Percentiles rank a stretch among this genome's conserved stretches.
Evolutionary conservation across 169 alveolate species (phyloP).

Genomic region (Amoebophrya sp.): DNA sequence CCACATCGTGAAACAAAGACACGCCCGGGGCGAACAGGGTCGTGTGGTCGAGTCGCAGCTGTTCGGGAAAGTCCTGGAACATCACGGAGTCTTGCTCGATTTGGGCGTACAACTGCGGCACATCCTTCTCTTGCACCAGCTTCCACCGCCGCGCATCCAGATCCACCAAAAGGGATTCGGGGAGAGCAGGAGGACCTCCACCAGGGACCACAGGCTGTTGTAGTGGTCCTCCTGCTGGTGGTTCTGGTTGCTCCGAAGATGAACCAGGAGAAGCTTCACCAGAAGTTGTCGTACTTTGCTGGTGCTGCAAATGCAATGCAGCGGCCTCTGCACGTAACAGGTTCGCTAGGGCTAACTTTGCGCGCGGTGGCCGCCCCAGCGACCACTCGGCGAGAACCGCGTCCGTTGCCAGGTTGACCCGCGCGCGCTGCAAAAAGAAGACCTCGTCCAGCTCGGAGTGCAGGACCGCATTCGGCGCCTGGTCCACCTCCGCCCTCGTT

Average conservation of each 20-base stretch:
- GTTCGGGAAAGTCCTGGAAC: neutral
- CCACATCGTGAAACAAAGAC: neutral
- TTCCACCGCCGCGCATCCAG: neutral
- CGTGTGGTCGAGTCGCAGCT: neutral
- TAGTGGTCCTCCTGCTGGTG: no score
- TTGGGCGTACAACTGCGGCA: neutral
- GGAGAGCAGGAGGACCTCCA: no score
- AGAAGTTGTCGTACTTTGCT: neutral
- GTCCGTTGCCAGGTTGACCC: neutral
- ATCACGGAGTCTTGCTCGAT: neutral
- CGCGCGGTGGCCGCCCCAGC: neutral
- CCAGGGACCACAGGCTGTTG: no score
- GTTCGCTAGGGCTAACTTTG: neutral
- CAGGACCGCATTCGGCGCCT: neutral
- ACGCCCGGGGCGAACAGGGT: neutral
- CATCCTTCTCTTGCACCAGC: neutral
- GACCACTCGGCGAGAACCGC: neutral
- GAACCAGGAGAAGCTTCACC: no score
- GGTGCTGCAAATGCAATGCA: neutral
- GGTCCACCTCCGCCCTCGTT: neutral
- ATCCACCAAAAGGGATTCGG: neutral
- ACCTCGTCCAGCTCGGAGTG: neutral
- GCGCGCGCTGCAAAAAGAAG: no score
- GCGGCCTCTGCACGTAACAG: neutral
- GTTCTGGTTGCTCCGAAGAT: no score